A percentile compares a stretch with the other conserved stretches of the same genome.
These are phyloP conservation scores for Moesziomyces antarcticus DNA, from an alignment of 1,284 basidiomycete genomes.

Conservation along the genomic window DNA sequence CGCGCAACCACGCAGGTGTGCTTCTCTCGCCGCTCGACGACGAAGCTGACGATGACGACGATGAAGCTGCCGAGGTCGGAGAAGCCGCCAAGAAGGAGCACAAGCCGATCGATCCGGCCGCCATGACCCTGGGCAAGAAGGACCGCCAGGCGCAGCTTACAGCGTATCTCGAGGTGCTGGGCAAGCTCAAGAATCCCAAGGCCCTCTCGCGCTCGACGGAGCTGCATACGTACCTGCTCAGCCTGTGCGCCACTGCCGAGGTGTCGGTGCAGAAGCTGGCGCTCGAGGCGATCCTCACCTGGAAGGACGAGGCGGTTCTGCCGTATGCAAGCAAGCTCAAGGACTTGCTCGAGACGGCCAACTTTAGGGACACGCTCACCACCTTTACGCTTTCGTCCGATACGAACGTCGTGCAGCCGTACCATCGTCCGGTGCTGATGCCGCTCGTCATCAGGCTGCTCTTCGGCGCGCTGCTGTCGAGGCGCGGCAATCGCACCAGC, in stretches of 20 bases:
- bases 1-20: constrained; percentile 41
- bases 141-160: constrained; percentile 56
- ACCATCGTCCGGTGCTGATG: constrained; percentile 78
- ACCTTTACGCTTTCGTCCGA: constrained; percentile 71
- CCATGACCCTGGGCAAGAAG: constrained; percentile 38
- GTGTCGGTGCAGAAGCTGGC: constrained; percentile 80
- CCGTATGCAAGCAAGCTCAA: constrained; percentile 78
- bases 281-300: constrained; percentile 83
- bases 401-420: constrained; percentile 73
- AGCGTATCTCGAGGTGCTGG: constrained; percentile 81
- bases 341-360: constrained; percentile 82
- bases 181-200: constrained; percentile 90
- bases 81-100: constrained; percentile 6
- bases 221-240: constrained; percentile 77
- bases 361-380: constrained; percentile 88
- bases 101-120: constrained; percentile 9
- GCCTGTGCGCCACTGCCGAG: constrained; percentile 88
- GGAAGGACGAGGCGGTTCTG: constrained; percentile 78
- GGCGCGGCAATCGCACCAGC: constrained; percentile 75
- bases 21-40: constrained; percentile 37
- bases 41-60: constrained; percentile 30
- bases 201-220: constrained; percentile 79
- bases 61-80: constrained; percentile 2
- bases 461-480: constrained; percentile 89
- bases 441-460: constrained; percentile 81